Conservation (phyloP, 208 protist genomes). For the Trypanosoma grayi region DNA sequence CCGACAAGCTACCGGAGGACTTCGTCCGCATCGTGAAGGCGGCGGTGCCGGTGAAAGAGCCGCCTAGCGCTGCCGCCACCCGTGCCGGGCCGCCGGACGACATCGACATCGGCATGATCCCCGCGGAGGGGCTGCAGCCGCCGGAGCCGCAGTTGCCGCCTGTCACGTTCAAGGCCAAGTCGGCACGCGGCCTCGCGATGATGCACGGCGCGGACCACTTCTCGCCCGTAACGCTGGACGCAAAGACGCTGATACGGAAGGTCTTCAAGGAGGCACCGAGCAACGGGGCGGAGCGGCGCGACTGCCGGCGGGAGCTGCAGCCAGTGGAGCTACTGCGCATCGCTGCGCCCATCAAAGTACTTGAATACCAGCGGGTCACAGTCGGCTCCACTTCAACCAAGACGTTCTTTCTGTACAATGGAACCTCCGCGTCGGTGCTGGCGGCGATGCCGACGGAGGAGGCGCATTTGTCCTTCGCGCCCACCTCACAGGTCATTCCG, state of each 20-base stretch:
- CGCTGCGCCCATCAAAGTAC: conserved; percentile 66
- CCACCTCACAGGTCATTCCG: conserved; percentile 89
- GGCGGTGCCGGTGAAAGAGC: background rate
- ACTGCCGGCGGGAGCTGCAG: conserved; percentile 88
- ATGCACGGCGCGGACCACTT: conserved; percentile 32
- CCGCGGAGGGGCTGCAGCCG: conserved; percentile 65
- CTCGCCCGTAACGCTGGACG: conserved; percentile 65
- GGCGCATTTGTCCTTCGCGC: conserved; percentile 53
- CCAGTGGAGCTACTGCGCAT: conserved; percentile 87
- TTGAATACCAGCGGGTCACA: conserved; percentile 92
- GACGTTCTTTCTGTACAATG: conserved; percentile 92
- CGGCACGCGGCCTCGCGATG: conserved; percentile 24
- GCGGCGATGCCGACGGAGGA: conserved; percentile 77
- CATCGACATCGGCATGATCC: conserved; percentile 87
- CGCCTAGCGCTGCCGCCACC: background rate
- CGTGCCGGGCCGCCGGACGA: conserved; percentile 10
- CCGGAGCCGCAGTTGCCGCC: conserved; percentile 40
- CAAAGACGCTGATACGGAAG: conserved; percentile 76
- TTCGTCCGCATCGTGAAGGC: conserved; percentile 37
- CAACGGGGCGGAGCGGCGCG: conserved; percentile 82
- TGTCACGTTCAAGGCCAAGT: conserved; percentile 2
- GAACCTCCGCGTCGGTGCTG: conserved; percentile 69
- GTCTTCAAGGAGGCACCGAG: conserved; percentile 74
- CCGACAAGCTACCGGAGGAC: conserved; percentile 56
- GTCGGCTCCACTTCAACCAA: conserved; percentile 67